Evolutionary conservation across 192 early-diverging fungal species (phyloP).

Genomic region (Physocladia obscura): DNA sequence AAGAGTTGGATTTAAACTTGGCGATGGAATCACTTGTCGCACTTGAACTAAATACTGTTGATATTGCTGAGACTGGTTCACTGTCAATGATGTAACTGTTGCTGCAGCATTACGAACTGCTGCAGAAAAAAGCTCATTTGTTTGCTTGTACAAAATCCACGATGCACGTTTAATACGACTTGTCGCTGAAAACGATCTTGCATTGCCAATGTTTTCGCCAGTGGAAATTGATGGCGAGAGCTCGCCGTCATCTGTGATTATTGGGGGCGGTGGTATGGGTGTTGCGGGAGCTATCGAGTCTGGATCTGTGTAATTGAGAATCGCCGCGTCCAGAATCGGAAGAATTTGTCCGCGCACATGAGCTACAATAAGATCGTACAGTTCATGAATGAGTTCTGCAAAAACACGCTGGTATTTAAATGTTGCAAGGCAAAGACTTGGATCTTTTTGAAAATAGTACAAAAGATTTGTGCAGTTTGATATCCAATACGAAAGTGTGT

Average conservation of each 20-base stretch:
- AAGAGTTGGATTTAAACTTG: neutral
- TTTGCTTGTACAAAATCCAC: constrained; percentile 5
- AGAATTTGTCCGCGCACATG: constrained; percentile 3
- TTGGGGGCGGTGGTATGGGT: neutral
- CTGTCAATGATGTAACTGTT: neutral
- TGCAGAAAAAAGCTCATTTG: neutral
- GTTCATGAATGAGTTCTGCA: constrained; percentile 75
- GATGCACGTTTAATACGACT: neutral
- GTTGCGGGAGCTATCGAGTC: neutral
- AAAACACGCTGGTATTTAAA: constrained; percentile 73
- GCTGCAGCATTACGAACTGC: neutral
- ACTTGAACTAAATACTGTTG: neutral
- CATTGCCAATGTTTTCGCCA: neutral
- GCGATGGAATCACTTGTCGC: neutral
- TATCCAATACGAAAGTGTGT: constrained; percentile 79
- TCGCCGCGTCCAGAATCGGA: constrained; percentile 22
- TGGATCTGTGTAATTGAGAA: constrained; percentile 28
- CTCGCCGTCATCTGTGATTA: neutral
- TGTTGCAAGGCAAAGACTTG: constrained; percentile 67
- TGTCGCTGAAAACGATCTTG: neutral
- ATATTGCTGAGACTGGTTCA: neutral
- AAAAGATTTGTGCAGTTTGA: constrained; percentile 80
- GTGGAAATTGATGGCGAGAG: neutral
- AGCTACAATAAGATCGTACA: constrained; percentile 30
- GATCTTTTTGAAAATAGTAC: constrained; percentile 86